Percentiles rank a stretch among this genome's conserved stretches.
phyloP scores from a whole-genome alignment of 2,329 filamentous ascomycete genomes.

The Fusarium falciforme region DNA sequence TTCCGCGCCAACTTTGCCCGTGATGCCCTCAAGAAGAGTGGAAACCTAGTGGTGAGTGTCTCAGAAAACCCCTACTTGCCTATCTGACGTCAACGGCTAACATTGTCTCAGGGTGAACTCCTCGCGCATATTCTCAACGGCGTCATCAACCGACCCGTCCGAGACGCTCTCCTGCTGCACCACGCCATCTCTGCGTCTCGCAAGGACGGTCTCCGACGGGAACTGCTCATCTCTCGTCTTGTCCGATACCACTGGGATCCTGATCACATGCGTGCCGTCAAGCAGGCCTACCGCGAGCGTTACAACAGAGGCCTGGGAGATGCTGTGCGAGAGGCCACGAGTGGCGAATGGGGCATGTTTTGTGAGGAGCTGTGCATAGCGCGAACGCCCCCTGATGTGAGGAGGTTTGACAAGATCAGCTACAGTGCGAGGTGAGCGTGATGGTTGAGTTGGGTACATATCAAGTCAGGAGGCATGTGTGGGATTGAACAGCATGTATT shows the following conservation, averaged over 20 bases:
- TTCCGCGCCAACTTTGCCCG: constrained; percentile 86
- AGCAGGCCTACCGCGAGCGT: constrained; percentile 81
- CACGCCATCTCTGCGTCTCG: constrained; percentile 85
- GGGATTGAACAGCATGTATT: constrained; percentile 1
- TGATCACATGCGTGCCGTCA: constrained; percentile 81
- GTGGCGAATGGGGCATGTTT: constrained; percentile 81
- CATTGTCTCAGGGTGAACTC: constrained; percentile 80
- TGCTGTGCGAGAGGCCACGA: constrained; percentile 81
- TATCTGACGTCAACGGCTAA: constrained; percentile 3
- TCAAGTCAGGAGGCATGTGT: constrained; percentile 10
- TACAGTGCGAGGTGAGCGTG: constrained; percentile 22
- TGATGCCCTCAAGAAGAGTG: constrained; percentile 87
- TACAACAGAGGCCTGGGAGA: constrained; percentile 81
- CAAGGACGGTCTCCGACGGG: constrained; percentile 79
- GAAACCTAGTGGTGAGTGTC: constrained; percentile 86
- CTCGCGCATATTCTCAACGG: constrained; percentile 96
- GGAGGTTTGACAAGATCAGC: constrained; percentile 59
- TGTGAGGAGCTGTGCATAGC: constrained; percentile 76
- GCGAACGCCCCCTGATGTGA: constrained; percentile 69
- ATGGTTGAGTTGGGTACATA: constrained; percentile 6
- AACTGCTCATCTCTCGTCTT: constrained; percentile 87
- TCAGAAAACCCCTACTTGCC: neutral
- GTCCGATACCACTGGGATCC: constrained; percentile 95
- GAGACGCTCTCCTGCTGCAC: constrained; percentile 89
- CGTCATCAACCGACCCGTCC: constrained; percentile 93